Conservation (phyloP, 2,329 filamentous ascomycete species). For the Daldinia sp. region DNA sequence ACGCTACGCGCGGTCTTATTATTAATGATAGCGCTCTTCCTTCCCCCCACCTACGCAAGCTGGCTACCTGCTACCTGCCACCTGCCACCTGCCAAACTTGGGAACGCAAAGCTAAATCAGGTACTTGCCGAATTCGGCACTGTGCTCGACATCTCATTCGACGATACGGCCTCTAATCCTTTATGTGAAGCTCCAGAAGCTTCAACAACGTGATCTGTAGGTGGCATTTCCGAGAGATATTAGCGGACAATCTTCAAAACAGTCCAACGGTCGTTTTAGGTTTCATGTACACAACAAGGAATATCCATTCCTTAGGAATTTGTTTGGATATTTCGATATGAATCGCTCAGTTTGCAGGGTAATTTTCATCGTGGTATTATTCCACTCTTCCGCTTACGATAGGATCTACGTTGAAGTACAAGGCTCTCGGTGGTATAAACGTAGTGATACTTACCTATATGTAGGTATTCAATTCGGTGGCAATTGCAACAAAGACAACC, state of each 20-base stretch:
- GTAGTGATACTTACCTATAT: neutral
- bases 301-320: neutral
- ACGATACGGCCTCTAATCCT: neutral
- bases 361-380: neutral
- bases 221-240: neutral
- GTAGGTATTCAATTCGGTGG: neutral
- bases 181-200: neutral
- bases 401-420: neutral
- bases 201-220: neutral
- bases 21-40: conserved; percentile 17
- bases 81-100: conserved; percentile 29
- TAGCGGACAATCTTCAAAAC: neutral
- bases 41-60: conserved; percentile 21
- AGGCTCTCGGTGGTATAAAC: neutral
- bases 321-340: neutral
- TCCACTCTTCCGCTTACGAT: neutral
- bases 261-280: neutral
- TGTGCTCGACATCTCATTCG: conserved; percentile 34
- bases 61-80: conserved; percentile 32
- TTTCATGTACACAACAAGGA: neutral
- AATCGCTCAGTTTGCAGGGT: neutral
- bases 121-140: conserved; percentile 37
- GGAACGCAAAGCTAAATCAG: conserved; percentile 25
- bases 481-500: neutral
- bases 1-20: conserved; percentile 27